Evolutionary conservation across 2,329 filamentous ascomycete genomes (phyloP), one percentile per base, ranked within the genome.

Genomic region (Leptosphaerulina australis): DNA sequence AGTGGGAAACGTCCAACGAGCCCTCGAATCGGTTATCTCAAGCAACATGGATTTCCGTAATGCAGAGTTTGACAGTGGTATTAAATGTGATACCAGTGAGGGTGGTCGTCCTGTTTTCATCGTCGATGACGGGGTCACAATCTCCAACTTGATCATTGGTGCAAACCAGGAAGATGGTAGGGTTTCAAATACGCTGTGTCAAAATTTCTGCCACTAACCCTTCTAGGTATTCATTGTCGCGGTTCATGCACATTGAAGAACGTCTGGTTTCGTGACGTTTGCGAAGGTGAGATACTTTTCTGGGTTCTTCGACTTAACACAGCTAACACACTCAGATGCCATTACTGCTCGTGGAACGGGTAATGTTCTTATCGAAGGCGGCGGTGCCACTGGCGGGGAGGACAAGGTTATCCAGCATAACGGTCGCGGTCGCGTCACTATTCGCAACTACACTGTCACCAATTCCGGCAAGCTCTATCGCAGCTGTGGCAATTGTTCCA

Each of bases 141-240:
- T 81, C 24, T 75, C 72, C 54, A 81, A 81, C 58, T 78, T 77
- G 58, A 79, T 81, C 64, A 81, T 81, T 39, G 78, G 79, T 5
- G 68, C 71, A 22, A 74, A 76, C 50, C 74, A 80, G 55, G n/a
- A n/a, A n/a, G n/a, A n/a, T n/a, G n/a, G n/a, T n/a, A n/a, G n/a
- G n/a, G n/a, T n/a, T n/a, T n/a, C n/a, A n/a, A n/a, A n/a, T n/a
- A n/a, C n/a, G n/a, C n/a, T n/a, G n/a, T n/a, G n/a, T n/a, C n/a
- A n/a, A n/a, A n/a, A n/a, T n/a, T n/a, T n/a, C n/a, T n/a, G n/a
- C n/a, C n/a, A n/a, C n/a, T n/a, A n/a, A n/a, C n/a, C n/a, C 71
- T 74, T 22, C 79, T 67, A 70, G 77, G 77, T 47, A 72, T 80
- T 21, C 77, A 80, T 67, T 80, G 78, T 66, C 64, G 72, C 53